Evolutionary conservation across 1,139 yeast species (phyloP), one percentile per base, ranked within the genome.

Genomic region (Eremothecium cymbalariae): DNA sequence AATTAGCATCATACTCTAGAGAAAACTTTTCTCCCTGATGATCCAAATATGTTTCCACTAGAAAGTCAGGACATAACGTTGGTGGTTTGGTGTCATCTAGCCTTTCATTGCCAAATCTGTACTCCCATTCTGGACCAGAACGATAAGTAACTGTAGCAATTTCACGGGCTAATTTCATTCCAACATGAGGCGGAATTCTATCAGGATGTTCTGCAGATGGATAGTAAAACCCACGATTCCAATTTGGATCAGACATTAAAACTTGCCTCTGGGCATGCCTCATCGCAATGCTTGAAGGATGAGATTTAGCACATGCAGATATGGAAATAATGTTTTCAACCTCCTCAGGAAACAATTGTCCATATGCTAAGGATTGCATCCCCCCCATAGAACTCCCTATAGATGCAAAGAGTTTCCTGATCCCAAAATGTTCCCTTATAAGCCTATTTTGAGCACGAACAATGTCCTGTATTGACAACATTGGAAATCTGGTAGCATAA

Each of bases 381-480:
- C 96, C 97, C 18, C 97, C 97, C 94, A 86, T 84, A 0, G 95
- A 84, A 1, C 95, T 81, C 5, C 97, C 97, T 3, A 88, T 75
- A 1, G 86, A 73, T 1, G 95, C 95, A 55, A 75, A 74, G 18
- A 86, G 61, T 53, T 73, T 77, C 2, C 51, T 38, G 18, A 81
- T 81, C 0, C 77, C 76, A 43, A 85, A 73, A 24, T 71, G 74
- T 30, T 76, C 70, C 19, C 60, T 62, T 13, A 86, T 64, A 28
- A 86, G 62, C 36, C 81, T 67, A 43, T 84, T 69, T 62, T 86
- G 97, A 0, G 94, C 95, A 33, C 95, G 65, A 1, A 83, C 83
- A 94, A 86, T 86, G 54, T 86, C 97, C 49, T 80, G 81, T 16
- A 88, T 72, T 0, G 95, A 79, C 9, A 86, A 50, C 25, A 88